phyloP scores from a whole-genome alignment of 2,329 filamentous ascomycete species.

The Verticillium nonalfalfae region DNA sequence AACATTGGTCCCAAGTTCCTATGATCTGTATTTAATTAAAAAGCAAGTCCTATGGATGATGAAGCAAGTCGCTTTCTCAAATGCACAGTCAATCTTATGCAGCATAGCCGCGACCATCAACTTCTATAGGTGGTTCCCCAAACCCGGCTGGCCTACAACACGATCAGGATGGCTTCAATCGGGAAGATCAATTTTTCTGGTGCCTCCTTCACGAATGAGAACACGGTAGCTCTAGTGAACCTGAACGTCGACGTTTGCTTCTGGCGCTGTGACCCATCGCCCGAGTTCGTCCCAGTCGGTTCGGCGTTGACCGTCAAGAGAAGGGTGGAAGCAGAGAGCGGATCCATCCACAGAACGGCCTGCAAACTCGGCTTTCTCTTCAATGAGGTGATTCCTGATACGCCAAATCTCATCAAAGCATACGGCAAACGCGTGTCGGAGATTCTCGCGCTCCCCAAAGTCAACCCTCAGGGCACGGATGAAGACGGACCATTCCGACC shows the following conservation, averaged over 20 bases:
- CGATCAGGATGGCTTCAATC: neutral
- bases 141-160: no score
- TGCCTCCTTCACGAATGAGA: neutral
- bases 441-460: conserved; percentile 13
- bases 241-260: conserved; percentile 37
- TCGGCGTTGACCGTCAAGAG: conserved; percentile 19
- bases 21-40: no score
- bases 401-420: conserved; percentile 22
- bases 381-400: conserved; percentile 20
- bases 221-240: neutral
- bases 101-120: no score
- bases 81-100: no score
- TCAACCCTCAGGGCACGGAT: conserved; percentile 1
- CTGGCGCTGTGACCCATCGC: conserved; percentile 30
- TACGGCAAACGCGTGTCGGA: conserved; percentile 26
- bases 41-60: no score
- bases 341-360: conserved; percentile 26
- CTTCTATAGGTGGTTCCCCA: no score
- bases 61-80: no score
- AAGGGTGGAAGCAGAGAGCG: conserved; percentile 27
- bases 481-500: conserved; percentile 14
- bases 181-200: neutral
- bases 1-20: no score
- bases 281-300: conserved; percentile 25
- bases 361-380: conserved; percentile 32